A percentile compares a stretch with the other conserved stretches of the same genome.
Conservation (phyloP, 176 grass and related monocot species). For the Echinochloa phyllopogon region DNA sequence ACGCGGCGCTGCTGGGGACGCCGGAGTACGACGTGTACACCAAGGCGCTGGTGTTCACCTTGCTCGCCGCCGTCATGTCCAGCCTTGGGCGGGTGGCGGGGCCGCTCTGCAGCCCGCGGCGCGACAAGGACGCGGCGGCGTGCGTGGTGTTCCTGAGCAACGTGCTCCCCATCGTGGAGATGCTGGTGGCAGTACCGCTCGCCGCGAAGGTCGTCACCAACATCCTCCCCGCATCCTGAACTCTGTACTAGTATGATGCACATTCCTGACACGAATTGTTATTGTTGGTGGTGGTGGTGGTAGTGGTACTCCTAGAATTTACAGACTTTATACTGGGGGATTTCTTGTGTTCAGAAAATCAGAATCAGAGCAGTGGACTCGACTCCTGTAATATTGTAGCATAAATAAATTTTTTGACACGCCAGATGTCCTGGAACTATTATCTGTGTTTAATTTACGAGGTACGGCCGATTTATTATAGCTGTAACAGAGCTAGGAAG, state of each 20-base stretch:
- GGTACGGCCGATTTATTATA: neutral
- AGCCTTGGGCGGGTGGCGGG: slow-evolving; percentile 38
- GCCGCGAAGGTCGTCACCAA: slow-evolving; percentile 25
- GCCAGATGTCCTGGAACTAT: neutral
- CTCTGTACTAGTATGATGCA: neutral
- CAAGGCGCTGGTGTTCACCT: slow-evolving; percentile 42
- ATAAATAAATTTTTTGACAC: neutral
- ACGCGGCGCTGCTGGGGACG: slow-evolving; percentile 35
- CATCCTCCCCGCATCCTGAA: slow-evolving; percentile 1
- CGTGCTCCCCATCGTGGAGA: slow-evolving; percentile 47
- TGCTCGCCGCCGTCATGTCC: slow-evolving; percentile 41
- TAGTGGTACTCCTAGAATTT: neutral
- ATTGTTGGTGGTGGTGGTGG: neutral
- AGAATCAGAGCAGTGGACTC: neutral
- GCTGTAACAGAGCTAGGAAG: neutral
- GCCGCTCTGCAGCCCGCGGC: slow-evolving; percentile 25
- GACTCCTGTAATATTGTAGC: neutral
- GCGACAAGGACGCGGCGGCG: slow-evolving; percentile 29
- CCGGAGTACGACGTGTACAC: slow-evolving; percentile 44
- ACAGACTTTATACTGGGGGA: neutral
- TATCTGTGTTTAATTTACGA: neutral
- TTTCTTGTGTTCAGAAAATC: neutral
- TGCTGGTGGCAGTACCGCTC: slow-evolving; percentile 45
- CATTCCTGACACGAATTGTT: neutral
- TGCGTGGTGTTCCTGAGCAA: slow-evolving; percentile 38